Percentiles rank a stretch among this genome's conserved stretches.
These are phyloP conservation scores for Xylaria nigripes DNA, from an alignment of 495 filamentous ascomycete genomes.

Conservation along the genomic window DNA sequence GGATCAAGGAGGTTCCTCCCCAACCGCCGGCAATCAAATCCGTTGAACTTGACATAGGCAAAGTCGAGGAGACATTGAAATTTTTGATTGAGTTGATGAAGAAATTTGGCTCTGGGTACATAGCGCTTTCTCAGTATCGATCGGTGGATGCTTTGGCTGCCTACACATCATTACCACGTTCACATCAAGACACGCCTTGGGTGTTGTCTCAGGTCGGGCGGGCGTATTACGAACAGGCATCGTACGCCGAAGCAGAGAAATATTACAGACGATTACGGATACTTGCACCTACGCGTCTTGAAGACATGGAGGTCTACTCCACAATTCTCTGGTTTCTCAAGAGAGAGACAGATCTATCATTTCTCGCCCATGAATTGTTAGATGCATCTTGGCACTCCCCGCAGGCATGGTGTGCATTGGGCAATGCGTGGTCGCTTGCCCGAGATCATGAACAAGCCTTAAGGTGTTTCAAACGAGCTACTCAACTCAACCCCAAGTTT, in stretches of 20 bases:
- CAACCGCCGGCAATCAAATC: slow-evolving; percentile 33
- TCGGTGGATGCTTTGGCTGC: slow-evolving; percentile 65
- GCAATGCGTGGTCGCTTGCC: slow-evolving; percentile 92
- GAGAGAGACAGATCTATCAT: slow-evolving; percentile 82
- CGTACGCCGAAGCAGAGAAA: slow-evolving; percentile 78
- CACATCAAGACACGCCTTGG: slow-evolving; percentile 91
- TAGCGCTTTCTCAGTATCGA: slow-evolving; percentile 65
- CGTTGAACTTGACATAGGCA: slow-evolving; percentile 40
- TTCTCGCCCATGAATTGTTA: slow-evolving; percentile 80
- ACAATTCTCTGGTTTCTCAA: slow-evolving; percentile 96
- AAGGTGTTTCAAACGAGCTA: slow-evolving; percentile 90
- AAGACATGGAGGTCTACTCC: slow-evolving; percentile 96
- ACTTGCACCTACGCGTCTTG: slow-evolving; percentile 66
- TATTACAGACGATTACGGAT: slow-evolving; percentile 68
- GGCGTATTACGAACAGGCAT: slow-evolving; percentile 78
- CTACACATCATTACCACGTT: slow-evolving; percentile 57
- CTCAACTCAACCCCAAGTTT: slow-evolving; percentile 79
- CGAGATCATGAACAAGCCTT: slow-evolving; percentile 92
- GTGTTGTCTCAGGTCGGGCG: slow-evolving; percentile 83
- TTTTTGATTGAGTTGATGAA: slow-evolving; percentile 74
- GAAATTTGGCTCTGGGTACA: slow-evolving; percentile 74
- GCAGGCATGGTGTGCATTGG: slow-evolving; percentile 90
- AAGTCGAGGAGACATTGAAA: slow-evolving; percentile 65
- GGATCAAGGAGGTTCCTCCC: slow-evolving; percentile 41
- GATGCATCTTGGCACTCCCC: slow-evolving; percentile 81